Percentiles rank a stretch among this genome's conserved stretches.
Conservation (phyloP, 495 filamentous ascomycete species). For the Xylaria bambusicola region DNA sequence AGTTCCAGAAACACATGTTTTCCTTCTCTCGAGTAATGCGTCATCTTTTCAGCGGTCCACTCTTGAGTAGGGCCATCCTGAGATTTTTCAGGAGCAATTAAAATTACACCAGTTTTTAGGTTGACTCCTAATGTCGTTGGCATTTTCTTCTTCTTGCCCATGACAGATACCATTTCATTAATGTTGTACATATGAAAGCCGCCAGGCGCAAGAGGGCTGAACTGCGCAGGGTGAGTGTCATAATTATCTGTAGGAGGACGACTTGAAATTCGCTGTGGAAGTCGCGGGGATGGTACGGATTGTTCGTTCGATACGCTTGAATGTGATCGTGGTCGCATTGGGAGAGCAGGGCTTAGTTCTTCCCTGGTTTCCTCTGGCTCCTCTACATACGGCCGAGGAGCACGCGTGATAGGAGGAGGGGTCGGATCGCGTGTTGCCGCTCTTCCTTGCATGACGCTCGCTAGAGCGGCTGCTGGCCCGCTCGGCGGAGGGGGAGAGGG, state of each 20-base stretch:
- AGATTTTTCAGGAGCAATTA: slow-evolving; percentile 84
- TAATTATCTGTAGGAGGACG: slow-evolving; percentile 30
- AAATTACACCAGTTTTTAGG: slow-evolving; percentile 78
- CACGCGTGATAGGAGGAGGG: slow-evolving; percentile 29
- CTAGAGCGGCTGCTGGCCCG: slow-evolving; percentile 38
- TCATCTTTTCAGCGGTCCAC: slow-evolving; percentile 91
- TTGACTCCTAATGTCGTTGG: slow-evolving; percentile 93
- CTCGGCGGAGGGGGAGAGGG: slow-evolving; percentile 19
- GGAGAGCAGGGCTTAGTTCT: slow-evolving; percentile 65
- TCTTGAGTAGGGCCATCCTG: slow-evolving; percentile 80
- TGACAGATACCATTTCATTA: slow-evolving; percentile 90
- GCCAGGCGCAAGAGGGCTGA: slow-evolving; percentile 56
- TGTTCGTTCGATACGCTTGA: slow-evolving; percentile 55
- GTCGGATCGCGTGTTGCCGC: slow-evolving; percentile 24
- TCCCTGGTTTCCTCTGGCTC: slow-evolving; percentile 65
- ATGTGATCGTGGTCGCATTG: slow-evolving; percentile 67
- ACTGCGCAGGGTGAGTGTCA: not conserved
- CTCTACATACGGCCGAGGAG: slow-evolving; percentile 54
- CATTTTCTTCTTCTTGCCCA: slow-evolving; percentile 97
- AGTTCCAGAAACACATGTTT: slow-evolving; percentile 98
- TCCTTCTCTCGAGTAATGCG: slow-evolving; percentile 93
- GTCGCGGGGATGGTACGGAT: slow-evolving; percentile 40
- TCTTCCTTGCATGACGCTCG: slow-evolving; percentile 37
- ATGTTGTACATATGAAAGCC: slow-evolving; percentile 94
- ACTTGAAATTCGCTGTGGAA: slow-evolving; percentile 27